phyloP scores from a whole-genome alignment of 2,329 filamentous ascomycete genomes.

The Aschersonia sp. region DNA sequence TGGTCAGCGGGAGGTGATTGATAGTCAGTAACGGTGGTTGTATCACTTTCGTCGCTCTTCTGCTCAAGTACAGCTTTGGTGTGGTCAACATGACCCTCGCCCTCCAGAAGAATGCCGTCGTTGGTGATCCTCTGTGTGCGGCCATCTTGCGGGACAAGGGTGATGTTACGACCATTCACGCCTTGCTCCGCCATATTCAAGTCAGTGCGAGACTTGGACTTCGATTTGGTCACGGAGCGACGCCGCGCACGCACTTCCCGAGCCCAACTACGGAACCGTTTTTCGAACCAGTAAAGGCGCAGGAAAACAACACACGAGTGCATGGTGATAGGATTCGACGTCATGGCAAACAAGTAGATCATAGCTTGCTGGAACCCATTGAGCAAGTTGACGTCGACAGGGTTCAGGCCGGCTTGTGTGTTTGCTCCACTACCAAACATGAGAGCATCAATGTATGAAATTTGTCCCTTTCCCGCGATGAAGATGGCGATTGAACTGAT shows the following conservation, averaged over 20 bases:
- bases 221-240: constrained; percentile 46
- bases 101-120: constrained; percentile 38
- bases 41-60: constrained; percentile 24
- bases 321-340: constrained; percentile 73
- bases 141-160: constrained; percentile 45
- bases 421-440: constrained; percentile 76
- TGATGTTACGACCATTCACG: constrained; percentile 51
- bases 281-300: constrained; percentile 95
- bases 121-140: constrained; percentile 44
- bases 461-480: constrained; percentile 35
- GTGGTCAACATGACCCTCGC: constrained; percentile 16
- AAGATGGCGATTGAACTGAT: constrained; percentile 68
- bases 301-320: constrained; percentile 81
- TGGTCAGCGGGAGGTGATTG: constrained; percentile 1
- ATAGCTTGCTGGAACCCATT: constrained; percentile 61
- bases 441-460: constrained; percentile 75
- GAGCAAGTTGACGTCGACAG: constrained; percentile 51
- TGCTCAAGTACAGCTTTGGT: constrained; percentile 6
- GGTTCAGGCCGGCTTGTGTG: constrained; percentile 89
- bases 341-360: constrained; percentile 55
- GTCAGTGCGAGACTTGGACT: constrained; percentile 33
- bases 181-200: constrained; percentile 40
- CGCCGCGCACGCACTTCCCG: constrained; percentile 55
- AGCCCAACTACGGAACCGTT: constrained; percentile 76
- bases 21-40: constrained; percentile 14